These are phyloP conservation scores for Gillenia trifoliata DNA, from an alignment of 306 rosid genomes.

Conservation along the genomic window DNA sequence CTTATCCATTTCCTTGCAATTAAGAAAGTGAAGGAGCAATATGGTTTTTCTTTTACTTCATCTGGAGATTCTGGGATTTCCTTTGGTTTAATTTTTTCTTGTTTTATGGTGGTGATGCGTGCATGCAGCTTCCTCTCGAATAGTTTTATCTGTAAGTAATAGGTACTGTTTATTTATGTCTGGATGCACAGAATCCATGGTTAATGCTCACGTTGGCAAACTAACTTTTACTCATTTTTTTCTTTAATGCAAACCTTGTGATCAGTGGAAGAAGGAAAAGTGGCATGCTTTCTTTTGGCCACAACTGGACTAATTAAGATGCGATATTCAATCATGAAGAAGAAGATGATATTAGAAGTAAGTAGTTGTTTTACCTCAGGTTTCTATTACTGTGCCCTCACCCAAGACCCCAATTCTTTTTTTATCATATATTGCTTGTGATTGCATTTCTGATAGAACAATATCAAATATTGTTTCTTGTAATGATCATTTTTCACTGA, in stretches of 20 bases:
- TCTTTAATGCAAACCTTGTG: constrained; percentile 20
- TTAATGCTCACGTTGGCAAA: constrained; percentile 16
- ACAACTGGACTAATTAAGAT: constrained; percentile 69
- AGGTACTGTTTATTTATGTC: constrained; percentile 1
- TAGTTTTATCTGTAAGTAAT: constrained; percentile 82
- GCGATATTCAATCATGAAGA: constrained; percentile 52
- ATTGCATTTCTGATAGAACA: constrained; percentile 1
- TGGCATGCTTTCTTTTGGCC: constrained; percentile 88
- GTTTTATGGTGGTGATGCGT: constrained; percentile 62
- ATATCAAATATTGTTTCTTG: constrained; percentile 9
- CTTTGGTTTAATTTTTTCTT: constrained; percentile 44
- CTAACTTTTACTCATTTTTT: constrained; percentile 10
- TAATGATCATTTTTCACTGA: constrained; percentile 6
- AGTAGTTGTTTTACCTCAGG: constrained; percentile 31
- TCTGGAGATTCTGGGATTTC: constrained; percentile 39
- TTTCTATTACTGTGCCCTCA: not conserved
- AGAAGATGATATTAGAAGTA: constrained; percentile 57
- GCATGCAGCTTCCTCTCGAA: constrained; percentile 90
- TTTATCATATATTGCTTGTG: not conserved
- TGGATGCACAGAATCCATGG: constrained; percentile 6
- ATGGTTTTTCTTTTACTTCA: constrained; percentile 37
- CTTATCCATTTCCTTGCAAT: constrained; percentile 55
- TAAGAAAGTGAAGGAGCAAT: constrained; percentile 43
- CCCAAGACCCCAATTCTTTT: too few relatives aligned
- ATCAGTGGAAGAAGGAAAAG: constrained; percentile 98